Percentiles rank a stretch among this genome's conserved stretches.
These are phyloP conservation scores for Syzygium syzygioides DNA, from an alignment of 441 rosid genomes.

Conservation along the genomic window DNA sequence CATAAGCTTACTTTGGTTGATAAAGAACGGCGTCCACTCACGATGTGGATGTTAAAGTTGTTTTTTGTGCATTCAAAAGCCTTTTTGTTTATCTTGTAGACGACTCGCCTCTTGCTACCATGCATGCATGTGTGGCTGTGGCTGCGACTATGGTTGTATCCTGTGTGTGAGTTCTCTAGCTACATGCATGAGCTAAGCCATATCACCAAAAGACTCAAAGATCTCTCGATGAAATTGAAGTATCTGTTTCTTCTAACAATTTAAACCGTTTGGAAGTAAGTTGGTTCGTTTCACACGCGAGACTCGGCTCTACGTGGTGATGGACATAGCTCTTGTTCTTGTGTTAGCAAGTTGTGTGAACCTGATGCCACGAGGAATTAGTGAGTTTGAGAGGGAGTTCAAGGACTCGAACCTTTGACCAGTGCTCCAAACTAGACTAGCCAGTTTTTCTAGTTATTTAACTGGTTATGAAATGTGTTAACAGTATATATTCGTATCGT, in stretches of 20 bases:
- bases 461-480: neutral
- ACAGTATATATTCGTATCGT: neutral
- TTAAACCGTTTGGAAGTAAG: neutral
- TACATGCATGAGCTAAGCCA: neutral
- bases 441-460: neutral
- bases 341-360: neutral
- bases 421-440: neutral
- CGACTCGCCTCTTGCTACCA: neutral
- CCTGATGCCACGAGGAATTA: neutral
- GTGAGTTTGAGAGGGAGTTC: neutral
- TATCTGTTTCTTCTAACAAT: neutral
- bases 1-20: neutral
- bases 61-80: neutral
- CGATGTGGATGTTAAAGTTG: neutral
- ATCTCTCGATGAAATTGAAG: neutral
- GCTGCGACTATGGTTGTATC: neutral
- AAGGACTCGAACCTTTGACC: neutral
- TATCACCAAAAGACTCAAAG: neutral
- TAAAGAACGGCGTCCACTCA: neutral
- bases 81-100: neutral
- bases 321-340: neutral
- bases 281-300: neutral
- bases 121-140: neutral
- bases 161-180: neutral
- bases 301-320: neutral